Conservation (phyloP, 2,329 filamentous ascomycete genomes). For the Venturia oleaginea region DNA sequence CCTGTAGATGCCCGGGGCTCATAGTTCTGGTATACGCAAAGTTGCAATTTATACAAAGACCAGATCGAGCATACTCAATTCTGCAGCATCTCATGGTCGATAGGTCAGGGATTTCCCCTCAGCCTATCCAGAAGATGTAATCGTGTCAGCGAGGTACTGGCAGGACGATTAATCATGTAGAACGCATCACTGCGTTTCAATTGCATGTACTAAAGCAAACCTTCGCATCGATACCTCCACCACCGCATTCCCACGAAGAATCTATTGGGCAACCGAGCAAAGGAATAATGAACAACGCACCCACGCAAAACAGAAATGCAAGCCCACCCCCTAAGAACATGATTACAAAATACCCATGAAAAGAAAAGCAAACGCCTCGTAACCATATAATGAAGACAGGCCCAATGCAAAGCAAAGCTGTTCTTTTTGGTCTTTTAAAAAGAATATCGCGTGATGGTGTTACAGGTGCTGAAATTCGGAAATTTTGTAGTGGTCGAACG, state of each 20-base stretch:
- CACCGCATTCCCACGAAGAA: neutral
- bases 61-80: too few species aligned
- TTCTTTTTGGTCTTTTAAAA: constrained; percentile 10
- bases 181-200: too few species aligned
- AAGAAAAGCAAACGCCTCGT: neutral
- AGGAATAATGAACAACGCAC: neutral
- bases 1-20: too few species aligned
- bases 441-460: neutral
- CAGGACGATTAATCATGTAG: too few species aligned
- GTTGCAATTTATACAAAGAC: too few species aligned
- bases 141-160: too few species aligned
- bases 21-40: too few species aligned
- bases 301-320: neutral
- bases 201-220: too few species aligned
- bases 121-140: too few species aligned
- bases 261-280: neutral
- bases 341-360: neutral
- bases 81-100: too few species aligned
- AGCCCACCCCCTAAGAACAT: neutral
- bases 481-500: neutral
- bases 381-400: neutral
- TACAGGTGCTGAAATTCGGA: neutral
- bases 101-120: too few species aligned
- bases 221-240: neutral
- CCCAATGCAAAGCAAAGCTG: constrained; percentile 21